phyloP scores from a whole-genome alignment of 805 yeast species.

The Saccharomycopsis guyanensis region DNA sequence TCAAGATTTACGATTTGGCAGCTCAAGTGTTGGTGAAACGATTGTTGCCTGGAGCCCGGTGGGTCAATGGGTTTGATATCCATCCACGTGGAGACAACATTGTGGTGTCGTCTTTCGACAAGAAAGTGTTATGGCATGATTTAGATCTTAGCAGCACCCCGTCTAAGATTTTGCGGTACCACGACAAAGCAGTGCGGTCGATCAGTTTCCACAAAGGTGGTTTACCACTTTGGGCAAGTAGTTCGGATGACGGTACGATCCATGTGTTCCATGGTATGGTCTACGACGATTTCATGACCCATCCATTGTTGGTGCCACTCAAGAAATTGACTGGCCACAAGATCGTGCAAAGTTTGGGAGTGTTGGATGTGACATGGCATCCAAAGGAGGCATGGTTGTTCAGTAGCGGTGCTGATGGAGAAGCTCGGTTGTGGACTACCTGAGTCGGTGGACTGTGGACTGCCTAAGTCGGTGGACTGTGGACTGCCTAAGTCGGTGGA shows the following conservation, averaged over 20 bases:
- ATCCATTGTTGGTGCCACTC: slow-evolving; percentile 91
- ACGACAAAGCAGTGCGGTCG: slow-evolving; percentile 86
- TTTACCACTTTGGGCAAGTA: slow-evolving; percentile 87
- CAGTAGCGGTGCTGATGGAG: slow-evolving; percentile 94
- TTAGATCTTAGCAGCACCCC: slow-evolving; percentile 83
- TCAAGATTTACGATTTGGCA: slow-evolving; percentile 84
- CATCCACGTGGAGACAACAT: slow-evolving; percentile 96
- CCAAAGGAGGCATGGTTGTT: slow-evolving; percentile 98
- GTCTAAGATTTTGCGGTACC: slow-evolving; percentile 91
- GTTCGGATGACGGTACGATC: slow-evolving; percentile 87
- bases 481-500: no score
- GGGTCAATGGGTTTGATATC: slow-evolving; percentile 85
- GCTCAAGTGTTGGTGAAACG: slow-evolving; percentile 80
- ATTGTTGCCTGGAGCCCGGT: slow-evolving; percentile 89
- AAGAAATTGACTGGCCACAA: slow-evolving; percentile 91
- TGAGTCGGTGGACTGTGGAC: slow-evolving; percentile 24
- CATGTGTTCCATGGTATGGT: slow-evolving; percentile 96
- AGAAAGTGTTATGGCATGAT: slow-evolving; percentile 96
- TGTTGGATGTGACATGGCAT: slow-evolving; percentile 86
- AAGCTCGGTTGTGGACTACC: slow-evolving; percentile 95
- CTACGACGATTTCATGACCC: slow-evolving; percentile 90
- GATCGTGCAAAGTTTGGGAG: slow-evolving; percentile 73
- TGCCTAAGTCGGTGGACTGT: no score
- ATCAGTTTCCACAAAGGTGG: slow-evolving; percentile 79
- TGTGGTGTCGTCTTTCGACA: slow-evolving; percentile 86